Percentiles rank a stretch among this genome's conserved stretches.
phyloP scores from a whole-genome alignment of 176 grass and related monocot genomes.

The Saccharum spontaneum region DNA sequence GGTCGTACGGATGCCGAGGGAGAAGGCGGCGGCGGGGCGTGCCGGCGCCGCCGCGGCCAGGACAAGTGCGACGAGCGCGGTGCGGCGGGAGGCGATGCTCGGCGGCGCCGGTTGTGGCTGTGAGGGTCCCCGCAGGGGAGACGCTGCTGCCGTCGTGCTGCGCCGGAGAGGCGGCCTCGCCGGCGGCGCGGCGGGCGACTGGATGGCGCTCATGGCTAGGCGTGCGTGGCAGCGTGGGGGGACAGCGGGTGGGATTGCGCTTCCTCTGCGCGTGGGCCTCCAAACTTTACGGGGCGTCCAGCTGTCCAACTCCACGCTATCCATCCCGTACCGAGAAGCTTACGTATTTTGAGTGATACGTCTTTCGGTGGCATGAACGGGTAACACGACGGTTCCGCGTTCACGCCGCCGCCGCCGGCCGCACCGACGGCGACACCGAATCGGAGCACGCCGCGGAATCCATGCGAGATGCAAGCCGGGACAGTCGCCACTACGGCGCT shows the following conservation, averaged over 20 bases:
- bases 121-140: neutral
- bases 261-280: conserved; percentile 11
- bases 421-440: neutral
- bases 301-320: neutral
- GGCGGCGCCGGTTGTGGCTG: neutral
- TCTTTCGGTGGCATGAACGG: neutral
- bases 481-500: too few relatives aligned
- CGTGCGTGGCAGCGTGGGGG: neutral
- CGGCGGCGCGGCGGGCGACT: conserved; percentile 36
- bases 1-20: conserved; percentile 67
- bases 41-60: conserved; percentile 32
- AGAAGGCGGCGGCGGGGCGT: conserved; percentile 51
- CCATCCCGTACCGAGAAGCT: too few relatives aligned
- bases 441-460: neutral
- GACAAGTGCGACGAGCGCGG: conserved; percentile 40
- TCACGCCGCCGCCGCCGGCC: neutral
- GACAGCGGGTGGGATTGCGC: neutral
- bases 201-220: conserved; percentile 38
- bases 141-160: neutral
- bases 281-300: neutral
- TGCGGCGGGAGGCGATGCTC: conserved; percentile 35
- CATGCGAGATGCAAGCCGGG: neutral
- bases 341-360: neutral
- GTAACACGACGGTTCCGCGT: neutral
- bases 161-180: conserved; percentile 25